A percentile compares a stretch with the other conserved stretches of the same genome.
Conservation (phyloP, 192 early-diverging fungal genomes). For the Coemansia sp. region DNA sequence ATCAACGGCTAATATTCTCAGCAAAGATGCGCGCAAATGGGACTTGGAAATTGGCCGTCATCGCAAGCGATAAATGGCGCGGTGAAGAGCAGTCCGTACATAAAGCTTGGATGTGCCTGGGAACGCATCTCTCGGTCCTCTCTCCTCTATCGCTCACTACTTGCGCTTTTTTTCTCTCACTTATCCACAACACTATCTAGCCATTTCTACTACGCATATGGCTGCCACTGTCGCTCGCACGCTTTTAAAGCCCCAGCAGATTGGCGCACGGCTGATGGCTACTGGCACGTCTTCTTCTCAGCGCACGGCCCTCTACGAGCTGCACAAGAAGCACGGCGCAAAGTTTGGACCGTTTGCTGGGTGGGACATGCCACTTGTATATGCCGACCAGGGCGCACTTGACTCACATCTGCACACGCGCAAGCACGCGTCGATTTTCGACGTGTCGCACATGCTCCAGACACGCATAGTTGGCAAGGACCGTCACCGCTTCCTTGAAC, state of each 20-base stretch:
- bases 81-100: not conserved
- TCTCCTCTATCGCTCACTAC: not conserved
- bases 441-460: slow-evolving; percentile 99
- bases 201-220: not conserved
- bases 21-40: slow-evolving; percentile 10
- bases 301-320: slow-evolving; percentile 87
- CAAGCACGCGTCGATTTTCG: slow-evolving; percentile 89
- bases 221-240: slow-evolving; percentile 7
- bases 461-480: slow-evolving; percentile 88
- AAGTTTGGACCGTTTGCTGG: slow-evolving; percentile 99
- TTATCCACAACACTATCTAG: not conserved
- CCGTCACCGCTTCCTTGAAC: slow-evolving; percentile 84
- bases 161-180: too few relatives aligned
- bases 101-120: not conserved
- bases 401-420: slow-evolving; percentile 91
- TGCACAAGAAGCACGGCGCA: slow-evolving; percentile 88
- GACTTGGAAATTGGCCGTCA: not conserved
- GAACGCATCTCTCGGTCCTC: not conserved
- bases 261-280: slow-evolving; percentile 26
- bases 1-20: not conserved
- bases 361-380: slow-evolving; percentile 96
- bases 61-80: not conserved
- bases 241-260: slow-evolving; percentile 10
- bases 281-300: slow-evolving; percentile 50
- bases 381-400: slow-evolving; percentile 79